These are phyloP conservation scores for Termitomyces bulborhizus DNA, from an alignment of 768 basidiomycete genomes.

Conservation along the genomic window DNA sequence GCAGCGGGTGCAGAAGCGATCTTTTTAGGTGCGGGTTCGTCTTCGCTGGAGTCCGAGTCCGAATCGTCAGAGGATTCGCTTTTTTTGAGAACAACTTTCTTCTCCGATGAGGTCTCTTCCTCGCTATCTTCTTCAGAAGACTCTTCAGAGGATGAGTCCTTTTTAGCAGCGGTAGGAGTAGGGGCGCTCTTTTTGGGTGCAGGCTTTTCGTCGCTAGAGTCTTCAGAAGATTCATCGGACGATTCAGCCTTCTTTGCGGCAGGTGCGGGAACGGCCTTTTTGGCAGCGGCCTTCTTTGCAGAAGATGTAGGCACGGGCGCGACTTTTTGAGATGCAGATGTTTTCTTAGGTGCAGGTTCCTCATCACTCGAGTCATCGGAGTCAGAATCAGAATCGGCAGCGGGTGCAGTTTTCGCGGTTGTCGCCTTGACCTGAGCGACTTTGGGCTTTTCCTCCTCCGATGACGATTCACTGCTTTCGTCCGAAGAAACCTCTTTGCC, in stretches of 20 bases:
- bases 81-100: constrained; percentile 11
- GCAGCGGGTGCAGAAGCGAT: constrained; percentile 12
- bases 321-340: constrained; percentile 11
- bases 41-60: constrained; percentile 11
- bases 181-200: constrained; percentile 12
- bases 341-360: constrained; percentile 24
- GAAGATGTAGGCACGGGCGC: background rate
- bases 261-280: background rate
- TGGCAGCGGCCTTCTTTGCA: background rate
- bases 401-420: constrained; percentile 26
- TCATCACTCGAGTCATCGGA: constrained; percentile 25
- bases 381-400: constrained; percentile 25
- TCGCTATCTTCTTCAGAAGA: constrained; percentile 1
- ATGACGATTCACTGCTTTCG: constrained; percentile 38
- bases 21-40: constrained; percentile 7
- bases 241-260: constrained; percentile 8
- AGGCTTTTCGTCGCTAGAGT: constrained; percentile 9
- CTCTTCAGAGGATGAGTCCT: constrained; percentile 4
- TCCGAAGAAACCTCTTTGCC: constrained; percentile 33
- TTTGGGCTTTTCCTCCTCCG: constrained; percentile 55
- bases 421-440: constrained; percentile 40
- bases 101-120: constrained; percentile 5
- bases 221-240: constrained; percentile 22
- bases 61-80: constrained; percentile 19
- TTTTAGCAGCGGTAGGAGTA: constrained; percentile 8